Evolutionary conservation across 1,284 basidiomycete genomes (phyloP).

Genomic region (Phenoliferia sp.): DNA sequence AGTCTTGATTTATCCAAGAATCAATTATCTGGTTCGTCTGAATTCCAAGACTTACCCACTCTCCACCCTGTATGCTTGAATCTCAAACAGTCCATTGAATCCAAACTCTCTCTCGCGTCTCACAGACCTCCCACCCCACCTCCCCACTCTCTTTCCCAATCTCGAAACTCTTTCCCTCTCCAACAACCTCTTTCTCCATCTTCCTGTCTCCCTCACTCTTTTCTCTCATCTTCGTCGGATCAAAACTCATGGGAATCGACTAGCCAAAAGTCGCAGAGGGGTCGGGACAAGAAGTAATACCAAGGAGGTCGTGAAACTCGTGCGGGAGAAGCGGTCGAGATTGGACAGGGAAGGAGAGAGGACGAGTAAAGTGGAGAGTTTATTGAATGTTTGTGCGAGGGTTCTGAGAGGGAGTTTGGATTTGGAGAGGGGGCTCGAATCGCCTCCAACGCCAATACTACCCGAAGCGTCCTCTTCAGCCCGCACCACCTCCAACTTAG

Average conservation of each 20-base stretch:
- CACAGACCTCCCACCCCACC: slow-evolving; percentile 15
- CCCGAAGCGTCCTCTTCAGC: not conserved
- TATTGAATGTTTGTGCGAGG: not conserved
- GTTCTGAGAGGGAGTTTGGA: not conserved
- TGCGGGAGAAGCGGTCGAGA: not conserved
- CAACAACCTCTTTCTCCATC: slow-evolving; percentile 16
- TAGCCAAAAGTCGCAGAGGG: slow-evolving; percentile 2
- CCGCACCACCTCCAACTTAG: not conserved
- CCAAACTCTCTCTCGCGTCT: not conserved
- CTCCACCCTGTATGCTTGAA: not conserved
- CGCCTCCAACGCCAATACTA: not conserved
- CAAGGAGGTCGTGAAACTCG: not conserved
- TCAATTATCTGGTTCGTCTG: slow-evolving; percentile 2
- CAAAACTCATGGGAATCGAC: slow-evolving; percentile 17
- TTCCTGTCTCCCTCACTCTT: slow-evolving; percentile 14
- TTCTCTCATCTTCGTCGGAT: slow-evolving; percentile 19
- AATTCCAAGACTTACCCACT: not conserved
- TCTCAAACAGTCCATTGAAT: not conserved
- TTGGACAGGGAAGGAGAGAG: not conserved
- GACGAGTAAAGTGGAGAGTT: not conserved
- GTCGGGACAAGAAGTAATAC: not conserved
- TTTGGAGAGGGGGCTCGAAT: too few relatives aligned
- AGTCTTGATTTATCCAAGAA: slow-evolving; percentile 25
- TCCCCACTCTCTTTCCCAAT: slow-evolving; percentile 9
- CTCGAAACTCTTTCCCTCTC: slow-evolving; percentile 27